Percentiles rank a stretch among this genome's conserved stretches.
phyloP scores from a whole-genome alignment of 805 yeast genomes.

The Candida bentonensis region DNA sequence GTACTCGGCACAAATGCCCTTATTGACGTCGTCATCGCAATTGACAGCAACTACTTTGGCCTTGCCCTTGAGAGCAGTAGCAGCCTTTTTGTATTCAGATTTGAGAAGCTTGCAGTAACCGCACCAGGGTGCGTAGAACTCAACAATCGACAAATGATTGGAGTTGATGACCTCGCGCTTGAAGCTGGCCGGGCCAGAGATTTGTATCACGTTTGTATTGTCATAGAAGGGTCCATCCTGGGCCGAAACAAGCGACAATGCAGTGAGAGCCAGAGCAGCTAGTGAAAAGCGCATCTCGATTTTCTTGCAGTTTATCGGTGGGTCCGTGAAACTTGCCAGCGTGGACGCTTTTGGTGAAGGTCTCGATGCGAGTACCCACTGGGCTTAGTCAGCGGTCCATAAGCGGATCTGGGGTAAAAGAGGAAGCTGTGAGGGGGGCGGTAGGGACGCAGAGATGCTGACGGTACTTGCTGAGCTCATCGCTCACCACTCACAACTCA shows the following conservation, averaged over 20 bases:
- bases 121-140: conserved; percentile 97
- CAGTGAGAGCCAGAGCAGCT: neutral
- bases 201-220: conserved; percentile 38
- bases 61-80: conserved; percentile 35
- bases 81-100: conserved; percentile 51
- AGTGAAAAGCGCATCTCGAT: neutral
- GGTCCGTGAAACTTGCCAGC: too few species aligned
- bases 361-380: too few species aligned
- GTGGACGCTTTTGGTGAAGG: too few species aligned
- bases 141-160: conserved; percentile 70
- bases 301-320: neutral
- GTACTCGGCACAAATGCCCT: conserved; percentile 53
- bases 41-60: conserved; percentile 63
- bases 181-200: conserved; percentile 39
- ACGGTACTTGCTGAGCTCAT: too few species aligned
- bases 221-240: conserved; percentile 21
- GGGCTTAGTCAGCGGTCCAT: too few species aligned
- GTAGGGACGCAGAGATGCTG: too few species aligned
- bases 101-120: conserved; percentile 82
- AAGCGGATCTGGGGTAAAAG: too few species aligned
- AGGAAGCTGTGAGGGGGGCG: too few species aligned
- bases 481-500: too few species aligned
- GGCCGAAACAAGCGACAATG: neutral
- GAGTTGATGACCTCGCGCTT: conserved; percentile 51
- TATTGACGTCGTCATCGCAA: conserved; percentile 62